Conservation (phyloP, 768 basidiomycete species). For the Psilocybe azurescens region DNA sequence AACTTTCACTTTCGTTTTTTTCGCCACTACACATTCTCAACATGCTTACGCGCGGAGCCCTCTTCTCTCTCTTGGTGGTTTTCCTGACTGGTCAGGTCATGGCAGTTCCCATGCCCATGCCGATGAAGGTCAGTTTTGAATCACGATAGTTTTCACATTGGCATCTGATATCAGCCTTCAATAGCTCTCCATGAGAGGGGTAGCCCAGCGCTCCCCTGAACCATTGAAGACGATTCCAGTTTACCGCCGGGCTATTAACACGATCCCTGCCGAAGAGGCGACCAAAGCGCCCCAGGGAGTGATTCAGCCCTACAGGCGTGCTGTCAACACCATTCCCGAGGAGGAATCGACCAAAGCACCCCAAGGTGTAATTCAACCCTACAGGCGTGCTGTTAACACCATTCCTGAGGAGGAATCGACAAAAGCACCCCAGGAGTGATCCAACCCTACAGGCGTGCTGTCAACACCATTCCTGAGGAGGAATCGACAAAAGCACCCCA, state of each 20-base stretch:
- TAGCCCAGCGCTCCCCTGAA: constrained; percentile 25
- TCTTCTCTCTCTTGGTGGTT: constrained; percentile 45
- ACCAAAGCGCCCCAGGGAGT: constrained; percentile 7
- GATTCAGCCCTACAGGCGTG: constrained; percentile 9
- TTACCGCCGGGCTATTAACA: constrained; percentile 14
- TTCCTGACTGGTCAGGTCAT: constrained; percentile 50
- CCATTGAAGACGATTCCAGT: constrained; percentile 28
- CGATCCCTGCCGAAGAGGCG: constrained; percentile 9
- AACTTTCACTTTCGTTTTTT: constrained; percentile 22
- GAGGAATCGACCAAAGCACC: constrained; percentile 39
- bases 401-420: constrained; percentile 28
- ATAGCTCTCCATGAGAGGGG: constrained; percentile 22
- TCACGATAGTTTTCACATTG: too few species aligned
- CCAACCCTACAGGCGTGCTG: constrained; percentile 24
- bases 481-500: constrained; percentile 29
- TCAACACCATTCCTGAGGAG: constrained; percentile 37
- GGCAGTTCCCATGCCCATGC: constrained; percentile 48
- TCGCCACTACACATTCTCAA: constrained; percentile 18
- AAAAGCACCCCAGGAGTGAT: constrained; percentile 23
- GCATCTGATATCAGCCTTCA: background rate
- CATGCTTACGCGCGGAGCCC: constrained; percentile 51
- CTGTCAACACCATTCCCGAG: constrained; percentile 31
- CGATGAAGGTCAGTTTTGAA: constrained; percentile 37
- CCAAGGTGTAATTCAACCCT: constrained; percentile 34
- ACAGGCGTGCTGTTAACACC: constrained; percentile 16